phyloP scores from a whole-genome alignment of 495 filamentous ascomycete species.

The Neurospora sp. region DNA sequence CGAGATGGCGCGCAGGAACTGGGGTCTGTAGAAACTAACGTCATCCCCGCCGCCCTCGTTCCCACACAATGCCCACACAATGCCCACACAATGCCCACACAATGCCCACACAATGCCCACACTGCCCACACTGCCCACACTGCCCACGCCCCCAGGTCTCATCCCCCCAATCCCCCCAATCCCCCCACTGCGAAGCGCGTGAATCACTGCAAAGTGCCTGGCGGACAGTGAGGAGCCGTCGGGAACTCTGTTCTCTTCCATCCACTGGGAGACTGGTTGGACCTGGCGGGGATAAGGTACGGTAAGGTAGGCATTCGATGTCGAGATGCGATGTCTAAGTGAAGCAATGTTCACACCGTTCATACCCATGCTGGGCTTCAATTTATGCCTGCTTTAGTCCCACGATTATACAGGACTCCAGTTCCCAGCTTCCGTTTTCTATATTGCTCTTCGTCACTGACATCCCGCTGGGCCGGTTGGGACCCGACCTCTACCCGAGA shows the following conservation, averaged over 20 bases:
- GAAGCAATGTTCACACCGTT: not conserved
- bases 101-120: not conserved
- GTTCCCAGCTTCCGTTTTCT: not conserved
- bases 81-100: too few relatives aligned
- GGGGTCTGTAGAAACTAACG: not conserved
- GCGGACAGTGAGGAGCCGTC: not conserved
- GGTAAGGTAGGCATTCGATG: not conserved
- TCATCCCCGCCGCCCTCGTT: not conserved
- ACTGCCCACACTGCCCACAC: not conserved
- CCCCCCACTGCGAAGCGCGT: not conserved
- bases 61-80: not conserved
- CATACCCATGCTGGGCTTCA: not conserved
- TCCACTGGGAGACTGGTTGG: not conserved
- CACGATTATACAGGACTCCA: not conserved
- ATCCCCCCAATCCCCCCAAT: not conserved
- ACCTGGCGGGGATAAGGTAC: not conserved
- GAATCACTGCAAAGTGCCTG: not conserved
- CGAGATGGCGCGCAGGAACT: not conserved
- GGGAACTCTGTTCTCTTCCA: not conserved
- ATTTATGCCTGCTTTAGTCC: not conserved
- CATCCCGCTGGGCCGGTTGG: not conserved
- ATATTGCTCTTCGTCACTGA: not conserved
- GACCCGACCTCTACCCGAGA: not conserved
- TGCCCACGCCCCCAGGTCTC: not conserved
- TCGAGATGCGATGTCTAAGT: not conserved